A percentile compares a stretch with the other conserved stretches of the same genome.
phyloP scores from a whole-genome alignment of 2,329 filamentous ascomycete genomes.

The Fusarium cyanostomum region DNA sequence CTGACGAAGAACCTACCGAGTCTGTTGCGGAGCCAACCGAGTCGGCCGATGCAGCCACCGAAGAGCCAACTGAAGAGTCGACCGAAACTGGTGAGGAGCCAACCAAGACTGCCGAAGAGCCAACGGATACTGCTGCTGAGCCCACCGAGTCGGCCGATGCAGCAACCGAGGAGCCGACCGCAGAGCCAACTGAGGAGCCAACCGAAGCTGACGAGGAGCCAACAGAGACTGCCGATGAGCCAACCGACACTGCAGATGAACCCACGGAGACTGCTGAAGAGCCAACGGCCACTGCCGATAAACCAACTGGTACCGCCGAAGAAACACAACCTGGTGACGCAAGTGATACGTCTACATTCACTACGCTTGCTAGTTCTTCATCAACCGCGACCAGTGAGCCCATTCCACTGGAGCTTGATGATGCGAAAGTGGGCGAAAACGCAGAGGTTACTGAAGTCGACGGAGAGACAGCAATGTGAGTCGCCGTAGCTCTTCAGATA shows the following conservation, averaged over 20 bases:
- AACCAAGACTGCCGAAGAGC: not conserved
- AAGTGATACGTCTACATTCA: not conserved
- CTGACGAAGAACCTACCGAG: no score
- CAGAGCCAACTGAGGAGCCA: no score
- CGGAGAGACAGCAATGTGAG: slow-evolving; percentile 18
- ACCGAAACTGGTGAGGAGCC: not conserved
- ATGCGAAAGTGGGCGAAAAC: slow-evolving; percentile 5
- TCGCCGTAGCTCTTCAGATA: not conserved
- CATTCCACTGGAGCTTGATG: not conserved
- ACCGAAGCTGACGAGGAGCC: no score
- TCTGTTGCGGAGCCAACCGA: no score
- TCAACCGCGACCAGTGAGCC: not conserved
- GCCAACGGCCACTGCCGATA: not conserved
- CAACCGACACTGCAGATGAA: not conserved
- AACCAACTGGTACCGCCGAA: not conserved
- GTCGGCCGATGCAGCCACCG: no score
- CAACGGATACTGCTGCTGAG: not conserved
- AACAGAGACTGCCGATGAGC: not conserved
- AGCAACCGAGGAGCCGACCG: no score
- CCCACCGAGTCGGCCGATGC: no score
- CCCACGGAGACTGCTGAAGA: not conserved
- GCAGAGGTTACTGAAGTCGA: slow-evolving; percentile 1
- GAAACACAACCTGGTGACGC: not conserved
- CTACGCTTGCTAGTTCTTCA: not conserved
- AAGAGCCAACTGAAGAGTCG: no score